Conservation (phyloP, 2,329 filamentous ascomycete genomes). For the Paraphaeosphaeria minitans region DNA sequence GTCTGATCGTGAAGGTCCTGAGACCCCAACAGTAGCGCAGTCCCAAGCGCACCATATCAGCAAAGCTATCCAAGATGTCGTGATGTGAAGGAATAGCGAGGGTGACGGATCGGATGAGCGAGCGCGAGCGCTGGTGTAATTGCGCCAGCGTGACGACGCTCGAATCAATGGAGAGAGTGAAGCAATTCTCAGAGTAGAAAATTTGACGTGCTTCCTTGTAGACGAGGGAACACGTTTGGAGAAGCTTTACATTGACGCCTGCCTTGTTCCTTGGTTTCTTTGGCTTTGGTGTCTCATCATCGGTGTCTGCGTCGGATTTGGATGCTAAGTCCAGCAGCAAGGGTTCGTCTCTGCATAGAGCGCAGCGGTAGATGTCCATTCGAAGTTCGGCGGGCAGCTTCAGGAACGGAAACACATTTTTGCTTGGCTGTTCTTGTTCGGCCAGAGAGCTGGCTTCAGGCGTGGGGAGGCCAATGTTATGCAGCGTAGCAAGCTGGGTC, state of each 20-base stretch:
- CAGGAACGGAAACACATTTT: constrained; percentile 46
- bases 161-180: constrained; percentile 45
- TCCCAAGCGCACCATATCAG: constrained; percentile 52
- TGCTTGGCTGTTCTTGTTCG: constrained; percentile 22
- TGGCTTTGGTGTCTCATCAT: neutral
- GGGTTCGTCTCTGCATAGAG: constrained; percentile 35
- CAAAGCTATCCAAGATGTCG: constrained; percentile 54
- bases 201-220: constrained; percentile 41
- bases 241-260: constrained; percentile 32
- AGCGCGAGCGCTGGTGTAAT: constrained; percentile 51
- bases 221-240: constrained; percentile 48
- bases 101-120: constrained; percentile 51
- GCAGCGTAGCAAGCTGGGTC: neutral
- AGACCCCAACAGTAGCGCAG: constrained; percentile 54
- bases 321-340: constrained; percentile 36
- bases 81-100: constrained; percentile 53
- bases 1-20: constrained; percentile 48
- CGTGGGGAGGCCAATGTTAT: constrained; percentile 21
- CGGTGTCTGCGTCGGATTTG: constrained; percentile 17
- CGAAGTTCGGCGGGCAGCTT: constrained; percentile 54
- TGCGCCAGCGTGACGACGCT: constrained; percentile 46
- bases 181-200: constrained; percentile 40
- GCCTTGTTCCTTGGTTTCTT: neutral
- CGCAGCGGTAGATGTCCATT: constrained; percentile 51
- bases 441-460: constrained; percentile 26